Evolutionary conservation across 2,329 filamentous ascomycete genomes (phyloP).

Genomic region (Aspergillus melleus): DNA sequence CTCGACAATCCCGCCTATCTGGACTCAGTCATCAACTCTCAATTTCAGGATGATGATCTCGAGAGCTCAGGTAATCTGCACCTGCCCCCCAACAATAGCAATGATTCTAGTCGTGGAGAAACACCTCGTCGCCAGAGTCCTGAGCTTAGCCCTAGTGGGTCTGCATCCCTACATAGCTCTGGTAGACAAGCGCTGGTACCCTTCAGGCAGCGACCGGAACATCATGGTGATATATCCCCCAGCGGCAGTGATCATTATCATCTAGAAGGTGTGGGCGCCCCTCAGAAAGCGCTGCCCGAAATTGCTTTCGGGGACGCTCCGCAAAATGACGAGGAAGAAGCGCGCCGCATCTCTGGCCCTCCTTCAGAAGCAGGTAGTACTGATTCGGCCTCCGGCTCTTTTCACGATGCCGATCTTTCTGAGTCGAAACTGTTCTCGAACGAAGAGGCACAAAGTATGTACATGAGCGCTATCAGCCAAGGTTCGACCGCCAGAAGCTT

Average conservation of each 20-base stretch:
- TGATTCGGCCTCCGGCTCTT: conserved; percentile 22
- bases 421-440: conserved; percentile 50
- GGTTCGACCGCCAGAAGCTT: conserved; percentile 30
- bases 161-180: conserved; percentile 3
- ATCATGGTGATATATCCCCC: not conserved
- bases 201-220: not conserved
- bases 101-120: conserved; percentile 10
- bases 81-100: conserved; percentile 11
- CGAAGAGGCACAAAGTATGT: conserved; percentile 53
- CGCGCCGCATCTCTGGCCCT: conserved; percentile 15
- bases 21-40: conserved; percentile 38
- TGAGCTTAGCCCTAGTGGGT: conserved; percentile 12
- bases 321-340: not conserved
- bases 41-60: conserved; percentile 35
- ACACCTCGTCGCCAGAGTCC: conserved; percentile 21
- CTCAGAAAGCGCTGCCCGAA: conserved; percentile 4
- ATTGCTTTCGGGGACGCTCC: conserved; percentile 1
- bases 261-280: not conserved
- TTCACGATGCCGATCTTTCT: conserved; percentile 39
- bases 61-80: conserved; percentile 24
- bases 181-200: conserved; percentile 2
- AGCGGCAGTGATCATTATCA: not conserved
- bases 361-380: conserved; percentile 27
- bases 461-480: conserved; percentile 58
- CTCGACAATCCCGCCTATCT: conserved; percentile 40